Evolutionary conservation across 202 grass and related monocot genomes (phyloP), one percentile per base, ranked within the genome.

Genomic region (Elaeis oleifera): DNA sequence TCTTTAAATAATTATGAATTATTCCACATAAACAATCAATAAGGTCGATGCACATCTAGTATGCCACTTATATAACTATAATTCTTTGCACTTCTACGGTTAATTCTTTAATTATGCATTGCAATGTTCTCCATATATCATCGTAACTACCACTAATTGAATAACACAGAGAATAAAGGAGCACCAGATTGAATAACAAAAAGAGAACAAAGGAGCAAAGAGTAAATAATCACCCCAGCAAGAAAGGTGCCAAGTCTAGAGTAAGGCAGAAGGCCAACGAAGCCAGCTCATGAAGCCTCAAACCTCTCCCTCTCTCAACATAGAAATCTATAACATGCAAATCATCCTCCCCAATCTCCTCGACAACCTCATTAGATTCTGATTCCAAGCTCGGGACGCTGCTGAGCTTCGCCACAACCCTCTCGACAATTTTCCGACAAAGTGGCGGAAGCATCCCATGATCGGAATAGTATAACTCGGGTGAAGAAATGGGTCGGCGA

Each of bases 251-350:
- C 20, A 96, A 77, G 71, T 96, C 92, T 28, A 96, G 78, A 3
- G 82, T 64, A 16, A 84, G 79, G 36, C 81, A 76, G 6, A 96
- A 76, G 15, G 92, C 87, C 50, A 89, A 76, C 39, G 81, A 89
- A 32, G 79, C 71, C 54, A 89, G 36, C 74, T 97, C 92, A 67
- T 97, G 92, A 64, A 96, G 84, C 79, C 92, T 78, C 73, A 90
- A 63, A 50, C 84, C 76, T 67, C 84, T 96, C 17, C 64, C 71
- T 65, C 79, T 78, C 3, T 60, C 77, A 23, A 85, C 73, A 81
- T 96, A 96, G 77, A 96, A 96, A 71, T 91, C 87, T 25, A 85
- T 54, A 53, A 96, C 80, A 19, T 64, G 60, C 48, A 64, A 1
- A 28, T 72, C 63, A 58, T 57, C 78, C 57, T 89, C 87, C 50